A percentile compares a stretch with the other conserved stretches of the same genome.
These are phyloP conservation scores for Podospora conica DNA, from an alignment of 495 filamentous ascomycete genomes.

Conservation along the genomic window DNA sequence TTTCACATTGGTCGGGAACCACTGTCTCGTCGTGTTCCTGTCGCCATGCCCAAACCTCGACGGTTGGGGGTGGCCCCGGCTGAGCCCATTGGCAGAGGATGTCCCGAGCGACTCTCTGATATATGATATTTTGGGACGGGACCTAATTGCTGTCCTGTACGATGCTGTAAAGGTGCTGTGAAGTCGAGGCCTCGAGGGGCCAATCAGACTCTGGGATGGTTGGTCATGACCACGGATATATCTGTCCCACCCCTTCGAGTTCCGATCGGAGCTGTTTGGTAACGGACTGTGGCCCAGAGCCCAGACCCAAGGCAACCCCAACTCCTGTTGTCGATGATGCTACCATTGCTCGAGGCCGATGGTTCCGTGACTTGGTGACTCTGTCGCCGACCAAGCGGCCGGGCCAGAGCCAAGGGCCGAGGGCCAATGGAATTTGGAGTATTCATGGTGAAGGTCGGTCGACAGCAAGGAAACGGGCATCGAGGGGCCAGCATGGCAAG, in stretches of 20 bases:
- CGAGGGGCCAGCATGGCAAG: background rate
- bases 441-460: background rate
- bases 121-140: background rate
- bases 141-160: slow-evolving; percentile 3
- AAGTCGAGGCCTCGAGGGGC: background rate
- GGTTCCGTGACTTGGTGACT: background rate
- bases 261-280: slow-evolving; percentile 1
- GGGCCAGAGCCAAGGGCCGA: background rate
- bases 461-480: background rate
- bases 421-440: background rate
- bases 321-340: no score
- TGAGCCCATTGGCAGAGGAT: slow-evolving; percentile 2
- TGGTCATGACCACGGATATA: background rate
- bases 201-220: background rate
- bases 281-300: background rate
- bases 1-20: background rate
- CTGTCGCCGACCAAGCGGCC: background rate
- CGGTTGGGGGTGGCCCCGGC: background rate
- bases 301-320: no score
- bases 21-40: slow-evolving; percentile 1
- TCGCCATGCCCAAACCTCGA: slow-evolving; percentile 4
- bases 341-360: background rate
- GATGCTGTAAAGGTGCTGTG: slow-evolving; percentile 1
- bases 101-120: background rate
- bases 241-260: background rate